Base-by-base conservation (phyloP, 352 stramenopile species). In the Phytophthora quininea region DNA sequence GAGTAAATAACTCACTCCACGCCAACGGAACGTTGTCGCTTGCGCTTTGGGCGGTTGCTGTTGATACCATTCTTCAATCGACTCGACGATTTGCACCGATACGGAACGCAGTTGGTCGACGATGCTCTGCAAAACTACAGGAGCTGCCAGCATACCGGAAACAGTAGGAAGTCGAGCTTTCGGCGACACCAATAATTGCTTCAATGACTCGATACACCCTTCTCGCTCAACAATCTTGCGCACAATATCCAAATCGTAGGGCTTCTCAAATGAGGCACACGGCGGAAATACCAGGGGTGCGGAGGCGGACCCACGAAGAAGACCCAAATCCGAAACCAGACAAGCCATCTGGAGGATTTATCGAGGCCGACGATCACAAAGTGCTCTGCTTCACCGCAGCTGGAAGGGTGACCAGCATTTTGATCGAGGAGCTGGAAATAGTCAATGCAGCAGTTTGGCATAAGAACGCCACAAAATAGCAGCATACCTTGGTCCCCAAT, bases 211-310 rank as follows among this genome's bases (percentile, higher is more conserved):
- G 42, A 95, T 53, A 50, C 87, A 95, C 12, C 85, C 85, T 53
- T 95, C 87, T 3, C 87, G 83, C 71, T 95, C 87, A 2, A 93
- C 85, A 43, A 95, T 91, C 71, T 84, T 88, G 48, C 82, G 84
- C 52, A 92, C 77, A 48, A 93, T 82, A 14, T 80, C 77, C 35
- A 92, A 54, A 37, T 95, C 83, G 37, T 76, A 58, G 14, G 66
- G 74, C 47, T 74, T 77, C 63, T 74, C 74, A 42, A 79, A 82
- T 32, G 69, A 56, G n/a, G 62, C 52, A 11, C 62, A 74, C n/a
- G 62, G 67, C 42, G 67, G 67, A 5, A 68, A 74, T 24, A 82
- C 71, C 29, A 78, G 58, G 49, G 63, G 8, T 7, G 62, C 14
- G 11, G 60, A 37, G 54, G 19, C 27, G 15, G 33, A 56, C 31